phyloP scores from a whole-genome alignment of 2,329 filamentous ascomycete species.

The Penicillium sp. region DNA sequence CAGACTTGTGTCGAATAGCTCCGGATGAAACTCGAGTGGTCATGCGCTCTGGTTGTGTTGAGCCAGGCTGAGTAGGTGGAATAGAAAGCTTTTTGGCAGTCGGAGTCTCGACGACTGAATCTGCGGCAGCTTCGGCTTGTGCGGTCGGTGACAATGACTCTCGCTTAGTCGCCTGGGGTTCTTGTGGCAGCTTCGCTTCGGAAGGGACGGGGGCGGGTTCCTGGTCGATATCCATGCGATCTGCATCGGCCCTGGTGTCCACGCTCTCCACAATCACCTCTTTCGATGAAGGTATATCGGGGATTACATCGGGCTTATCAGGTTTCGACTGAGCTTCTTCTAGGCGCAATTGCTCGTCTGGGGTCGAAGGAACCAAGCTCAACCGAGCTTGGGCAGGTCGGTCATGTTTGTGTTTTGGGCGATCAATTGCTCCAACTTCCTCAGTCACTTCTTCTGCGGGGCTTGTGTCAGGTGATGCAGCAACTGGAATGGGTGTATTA shows the following conservation, averaged over 20 bases:
- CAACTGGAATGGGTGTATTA: constrained; percentile 67
- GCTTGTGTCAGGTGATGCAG: constrained; percentile 70
- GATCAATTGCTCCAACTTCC: constrained; percentile 46
- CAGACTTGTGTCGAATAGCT: constrained; percentile 68
- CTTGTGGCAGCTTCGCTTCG: constrained; percentile 16
- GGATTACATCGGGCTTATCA: constrained; percentile 18
- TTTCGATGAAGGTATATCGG: constrained; percentile 19
- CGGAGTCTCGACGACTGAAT: constrained; percentile 10
- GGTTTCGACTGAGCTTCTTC: constrained; percentile 52
- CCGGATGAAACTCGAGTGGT: constrained; percentile 69
- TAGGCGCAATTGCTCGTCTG: constrained; percentile 58
- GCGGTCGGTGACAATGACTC: constrained; percentile 19
- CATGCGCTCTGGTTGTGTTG: constrained; percentile 54
- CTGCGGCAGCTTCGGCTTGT: constrained; percentile 12
- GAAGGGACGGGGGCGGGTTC: constrained; percentile 9
- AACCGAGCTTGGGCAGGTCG: constrained; percentile 24
- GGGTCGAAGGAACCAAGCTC: constrained; percentile 47
- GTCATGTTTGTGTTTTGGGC: constrained; percentile 26
- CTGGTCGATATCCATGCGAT: constrained; percentile 21
- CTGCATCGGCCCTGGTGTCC: constrained; percentile 10
- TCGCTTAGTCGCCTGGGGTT: constrained; percentile 5
- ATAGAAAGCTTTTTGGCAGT: constrained; percentile 21
- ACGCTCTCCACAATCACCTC: constrained; percentile 29
- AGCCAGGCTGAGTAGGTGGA: constrained; percentile 26
- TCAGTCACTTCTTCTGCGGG: constrained; percentile 60